Base-by-base conservation (phyloP, 164 flowering plant species). In the Vitis cinerea region DNA sequence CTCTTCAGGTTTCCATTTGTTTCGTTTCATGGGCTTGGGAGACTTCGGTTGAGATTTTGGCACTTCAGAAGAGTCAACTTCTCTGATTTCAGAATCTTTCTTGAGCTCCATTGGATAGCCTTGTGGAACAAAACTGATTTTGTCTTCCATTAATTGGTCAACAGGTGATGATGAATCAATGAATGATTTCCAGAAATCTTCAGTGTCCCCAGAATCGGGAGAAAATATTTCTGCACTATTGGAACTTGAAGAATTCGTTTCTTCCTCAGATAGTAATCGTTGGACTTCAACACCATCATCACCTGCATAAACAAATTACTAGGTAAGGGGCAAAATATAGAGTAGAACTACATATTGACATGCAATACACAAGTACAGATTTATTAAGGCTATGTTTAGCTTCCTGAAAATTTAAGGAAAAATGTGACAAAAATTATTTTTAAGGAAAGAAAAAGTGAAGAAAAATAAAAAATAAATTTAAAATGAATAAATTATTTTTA, bases 1-100 rank as follows among this genome's bases (percentile, higher is more conserved):
- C 80, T 95, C 99, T 73, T 89, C 97, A 37, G 93, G 88, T 75
- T 83, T 93, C 99, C 99, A 95, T 82, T 82, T 88, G 73, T 88
- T 93, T 59, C 89, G 77, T 72, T 84, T 93, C 37, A 65, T 79
- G 50, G 86, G 48, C 81, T 86, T 90, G 59, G 88, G 64, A 69
- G 87, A 44, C 58, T 78, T 72, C 29, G 73, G 50, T 44, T 50
- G 65, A 63, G 85, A 59, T 69, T 61, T 74, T 66, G 71, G 61
- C 31, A 61, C 53, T 47, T 74, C 74, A 4, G 31, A 44, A 49
- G 78, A 71, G 53, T 77, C 80, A 29, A 71, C 84, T 51, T 61
- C 78, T 67, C 65, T 78, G 72, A 69, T 78, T 73, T 69, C 80
- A 55, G 10, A 31, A 75, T 72, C 83, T 53, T 74, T 73, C 56